phyloP scores from a whole-genome alignment of 768 basidiomycete species.

The Daedaleopsis sinensis region DNA sequence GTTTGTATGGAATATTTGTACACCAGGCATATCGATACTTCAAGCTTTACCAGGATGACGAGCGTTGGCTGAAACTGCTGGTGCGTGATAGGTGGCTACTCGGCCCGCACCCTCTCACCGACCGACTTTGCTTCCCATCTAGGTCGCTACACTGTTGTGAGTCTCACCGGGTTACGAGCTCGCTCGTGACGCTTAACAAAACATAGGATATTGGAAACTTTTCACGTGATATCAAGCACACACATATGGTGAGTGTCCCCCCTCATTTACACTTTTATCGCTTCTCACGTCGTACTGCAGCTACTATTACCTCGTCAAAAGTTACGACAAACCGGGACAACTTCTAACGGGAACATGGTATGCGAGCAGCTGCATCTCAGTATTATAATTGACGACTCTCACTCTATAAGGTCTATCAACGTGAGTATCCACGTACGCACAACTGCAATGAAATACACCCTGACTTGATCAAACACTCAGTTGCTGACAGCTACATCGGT shows the following conservation, averaged over 20 bases:
- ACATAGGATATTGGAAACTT: background rate
- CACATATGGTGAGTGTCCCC: background rate
- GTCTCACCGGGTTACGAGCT: background rate
- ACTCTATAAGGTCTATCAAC: background rate
- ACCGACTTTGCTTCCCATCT: background rate
- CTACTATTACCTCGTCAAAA: slow-evolving; percentile 12
- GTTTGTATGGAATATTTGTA: background rate
- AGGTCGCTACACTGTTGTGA: slow-evolving; percentile 1
- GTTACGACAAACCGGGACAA: slow-evolving; percentile 10
- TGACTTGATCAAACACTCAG: too few relatives aligned
- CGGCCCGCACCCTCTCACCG: too few relatives aligned
- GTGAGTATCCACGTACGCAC: background rate
- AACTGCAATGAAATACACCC: too few relatives aligned
- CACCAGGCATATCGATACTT: background rate
- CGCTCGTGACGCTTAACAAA: too few relatives aligned
- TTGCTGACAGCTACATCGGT: background rate
- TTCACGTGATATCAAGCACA: background rate
- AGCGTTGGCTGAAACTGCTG: background rate
- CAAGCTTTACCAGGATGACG: background rate
- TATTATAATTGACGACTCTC: slow-evolving; percentile 1
- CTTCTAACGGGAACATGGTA: background rate
- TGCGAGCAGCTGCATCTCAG: background rate
- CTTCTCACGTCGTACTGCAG: background rate
- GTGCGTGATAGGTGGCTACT: background rate
- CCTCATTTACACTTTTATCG: background rate